Evolutionary conservation across 1,284 basidiomycete species (phyloP), one percentile per base, ranked within the genome.

Genomic region (Trametes pubescens): DNA sequence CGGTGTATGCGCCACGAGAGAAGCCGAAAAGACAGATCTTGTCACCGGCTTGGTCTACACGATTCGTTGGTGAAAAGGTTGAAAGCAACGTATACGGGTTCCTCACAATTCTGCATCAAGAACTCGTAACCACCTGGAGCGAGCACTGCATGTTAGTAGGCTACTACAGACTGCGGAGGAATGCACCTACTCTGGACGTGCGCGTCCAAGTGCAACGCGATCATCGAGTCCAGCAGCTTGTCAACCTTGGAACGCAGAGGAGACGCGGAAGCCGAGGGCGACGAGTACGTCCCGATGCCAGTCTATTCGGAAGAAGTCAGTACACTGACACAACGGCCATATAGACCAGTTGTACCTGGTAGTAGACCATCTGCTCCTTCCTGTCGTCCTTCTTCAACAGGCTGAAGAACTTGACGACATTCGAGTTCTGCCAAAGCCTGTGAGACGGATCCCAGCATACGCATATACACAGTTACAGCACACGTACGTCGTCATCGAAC

Each of bases 1-100:
- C 75, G 35, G 86, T 88, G 71, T 89, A 89, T 29, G 88, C 87
- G 4, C 89, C 89, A 4, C 88, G 82, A 13, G 85, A 88, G 74
- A 90, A 91, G 2, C 85, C 85, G 68, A 87, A 87, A 8, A 87
- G 76, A 66, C 82, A 84, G 22, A 85, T 85, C 61, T 82, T 81
- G 72, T 86, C 85, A 7, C 80, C 81, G 14, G 77, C 75, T 21
- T 75, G 59, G 66, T 79, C 75, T 85, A 24, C 32, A n/a, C 2
- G 8, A 4, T 5, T 5, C 5, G 32, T 56, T 22, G 48, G 46
- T 26, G n/a, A n/a, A n/a, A 29, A 18, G 21, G 29, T 10, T 1
- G 18, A n/a, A 9, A n/a, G 18, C 7, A 16, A 44, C 7, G n/a
- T 22, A 8, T 4, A 5, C n/a, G 8, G 16, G 22, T 9, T 4